phyloP scores from a whole-genome alignment of 306 rosid genomes.

The Begonia fuchsioides region DNA sequence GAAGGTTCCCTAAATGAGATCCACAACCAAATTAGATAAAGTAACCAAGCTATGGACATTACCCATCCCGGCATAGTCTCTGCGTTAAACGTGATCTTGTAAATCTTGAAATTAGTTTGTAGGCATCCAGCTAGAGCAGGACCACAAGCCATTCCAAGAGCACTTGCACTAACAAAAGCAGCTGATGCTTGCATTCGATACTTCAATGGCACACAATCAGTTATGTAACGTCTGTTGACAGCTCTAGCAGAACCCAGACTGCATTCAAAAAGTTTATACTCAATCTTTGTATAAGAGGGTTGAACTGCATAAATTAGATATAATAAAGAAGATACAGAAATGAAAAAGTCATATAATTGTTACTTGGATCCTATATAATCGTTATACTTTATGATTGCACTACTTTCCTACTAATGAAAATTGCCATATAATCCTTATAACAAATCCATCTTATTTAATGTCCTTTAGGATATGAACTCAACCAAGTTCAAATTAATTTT shows the following conservation, averaged over 20 bases:
- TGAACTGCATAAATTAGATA: no score
- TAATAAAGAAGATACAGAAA: no score
- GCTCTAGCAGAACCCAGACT: conserved; percentile 99
- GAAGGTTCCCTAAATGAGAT: conserved; percentile 79
- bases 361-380: no score
- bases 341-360: no score
- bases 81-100: conserved; percentile 69
- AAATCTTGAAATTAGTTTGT: conserved; percentile 67
- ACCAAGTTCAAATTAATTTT: no score
- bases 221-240: conserved; percentile 91
- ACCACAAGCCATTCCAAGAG: conserved; percentile 99
- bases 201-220: conserved; percentile 87
- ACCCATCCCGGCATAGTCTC: conserved; percentile 95
- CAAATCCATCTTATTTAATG: no score
- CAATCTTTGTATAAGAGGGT: no score
- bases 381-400: no score
- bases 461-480: no score
- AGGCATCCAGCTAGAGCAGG: conserved; percentile 94
- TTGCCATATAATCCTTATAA: no score
- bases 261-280: conserved; percentile 13
- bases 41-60: conserved; percentile 81
- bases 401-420: no score
- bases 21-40: conserved; percentile 73
- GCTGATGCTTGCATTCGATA: conserved; percentile 97
- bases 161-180: conserved; percentile 96